Conservation (phyloP, 2,329 filamentous ascomycete genomes). For the Cordyceps tenuipes region DNA sequence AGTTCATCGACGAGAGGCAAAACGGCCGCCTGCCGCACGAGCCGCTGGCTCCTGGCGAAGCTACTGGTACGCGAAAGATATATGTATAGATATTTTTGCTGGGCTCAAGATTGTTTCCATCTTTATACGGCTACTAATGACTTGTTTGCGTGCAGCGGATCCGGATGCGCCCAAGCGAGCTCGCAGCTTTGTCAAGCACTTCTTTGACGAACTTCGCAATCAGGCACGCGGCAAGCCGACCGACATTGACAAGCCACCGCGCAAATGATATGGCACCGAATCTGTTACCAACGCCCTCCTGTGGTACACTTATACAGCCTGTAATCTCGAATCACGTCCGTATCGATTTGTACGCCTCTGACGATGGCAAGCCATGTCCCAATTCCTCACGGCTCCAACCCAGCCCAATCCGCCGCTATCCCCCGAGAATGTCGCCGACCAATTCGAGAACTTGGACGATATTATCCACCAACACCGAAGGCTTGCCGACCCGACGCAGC, state of each 20-base stretch:
- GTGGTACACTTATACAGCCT: not conserved
- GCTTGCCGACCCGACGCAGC: constrained; percentile 15
- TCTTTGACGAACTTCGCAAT: constrained; percentile 42
- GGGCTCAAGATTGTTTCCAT: not conserved
- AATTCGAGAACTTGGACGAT: constrained; percentile 4
- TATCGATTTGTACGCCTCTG: not conserved
- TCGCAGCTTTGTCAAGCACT: constrained; percentile 36
- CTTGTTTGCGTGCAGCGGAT: constrained; percentile 22
- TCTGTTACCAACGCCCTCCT: not conserved
- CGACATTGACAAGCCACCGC: constrained; percentile 23
- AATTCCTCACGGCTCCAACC: not conserved
- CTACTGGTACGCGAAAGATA: constrained; percentile 33
- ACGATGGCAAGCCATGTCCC: not conserved
- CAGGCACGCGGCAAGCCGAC: constrained; percentile 39
- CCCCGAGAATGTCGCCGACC: not conserved
- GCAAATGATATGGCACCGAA: constrained; percentile 16
- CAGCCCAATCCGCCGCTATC: not conserved
- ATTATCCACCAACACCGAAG: not conserved
- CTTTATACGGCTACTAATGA: not conserved
- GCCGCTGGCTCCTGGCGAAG: constrained; percentile 43
- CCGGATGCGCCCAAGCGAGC: constrained; percentile 20
- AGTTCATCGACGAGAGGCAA: constrained; percentile 38
- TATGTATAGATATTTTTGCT: no score
- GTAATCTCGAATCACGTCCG: not conserved
- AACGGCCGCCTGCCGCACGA: constrained; percentile 43